Percentiles rank a stretch among this genome's conserved stretches.
phyloP scores from a whole-genome alignment of 768 basidiomycete species.

The Boletus patriciae region DNA sequence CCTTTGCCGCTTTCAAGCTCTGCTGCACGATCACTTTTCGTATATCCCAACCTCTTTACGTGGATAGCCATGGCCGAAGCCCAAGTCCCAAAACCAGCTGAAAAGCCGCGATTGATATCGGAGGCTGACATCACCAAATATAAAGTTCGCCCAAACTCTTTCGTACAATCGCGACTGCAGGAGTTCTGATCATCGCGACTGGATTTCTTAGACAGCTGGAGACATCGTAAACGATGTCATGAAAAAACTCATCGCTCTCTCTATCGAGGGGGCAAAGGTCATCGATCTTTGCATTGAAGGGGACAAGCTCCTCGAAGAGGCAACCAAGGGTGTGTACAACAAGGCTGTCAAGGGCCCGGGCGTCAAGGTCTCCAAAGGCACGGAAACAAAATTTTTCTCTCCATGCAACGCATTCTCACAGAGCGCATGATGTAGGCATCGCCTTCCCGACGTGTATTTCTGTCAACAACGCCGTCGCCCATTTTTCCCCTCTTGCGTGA shows the following conservation, averaged over 20 bases:
- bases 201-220: conserved; percentile 67
- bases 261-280: conserved; percentile 79
- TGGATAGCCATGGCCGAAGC: conserved; percentile 57
- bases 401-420: conserved; percentile 7
- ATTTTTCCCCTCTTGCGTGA: conserved; percentile 94
- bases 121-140: conserved; percentile 85
- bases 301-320: conserved; percentile 89
- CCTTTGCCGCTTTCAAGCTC: not conserved
- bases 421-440: conserved; percentile 53
- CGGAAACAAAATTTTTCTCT: conserved; percentile 22
- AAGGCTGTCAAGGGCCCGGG: conserved; percentile 72
- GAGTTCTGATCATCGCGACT: conserved; percentile 7
- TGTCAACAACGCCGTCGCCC: conserved; percentile 92
- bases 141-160: conserved; percentile 52
- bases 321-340: conserved; percentile 84
- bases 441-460: conserved; percentile 95
- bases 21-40: conserved; percentile 6
- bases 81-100: conserved; percentile 45
- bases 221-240: conserved; percentile 85
- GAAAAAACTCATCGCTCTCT: conserved; percentile 77
- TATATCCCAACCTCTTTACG: conserved; percentile 5
- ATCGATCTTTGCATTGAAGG: conserved; percentile 92
- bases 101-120: conserved; percentile 54
- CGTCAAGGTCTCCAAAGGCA: conserved; percentile 85
- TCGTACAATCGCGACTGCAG: conserved; percentile 18